Conservation (phyloP, 441 rosid genomes). For the Viola pubescens region DNA sequence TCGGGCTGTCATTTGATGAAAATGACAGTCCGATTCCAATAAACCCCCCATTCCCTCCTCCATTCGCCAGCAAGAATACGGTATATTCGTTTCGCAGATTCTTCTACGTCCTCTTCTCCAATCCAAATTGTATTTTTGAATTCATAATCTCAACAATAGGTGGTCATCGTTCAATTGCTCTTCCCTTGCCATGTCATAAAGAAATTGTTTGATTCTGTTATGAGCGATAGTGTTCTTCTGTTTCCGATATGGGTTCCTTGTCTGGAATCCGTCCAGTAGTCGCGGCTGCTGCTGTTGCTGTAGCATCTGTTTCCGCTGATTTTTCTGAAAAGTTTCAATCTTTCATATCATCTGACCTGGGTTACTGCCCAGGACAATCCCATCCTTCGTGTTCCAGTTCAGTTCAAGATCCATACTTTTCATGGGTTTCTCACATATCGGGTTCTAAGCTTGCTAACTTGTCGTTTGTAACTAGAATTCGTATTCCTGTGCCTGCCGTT, state of each 20-base stretch:
- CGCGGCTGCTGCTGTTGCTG: conserved; percentile 70
- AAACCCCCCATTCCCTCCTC: too few relatives aligned
- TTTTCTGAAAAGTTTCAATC: conserved; percentile 48
- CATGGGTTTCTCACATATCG: conserved; percentile 52
- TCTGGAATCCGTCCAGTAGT: conserved; percentile 67
- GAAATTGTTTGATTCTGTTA: conserved; percentile 5
- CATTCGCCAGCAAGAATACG: too few relatives aligned
- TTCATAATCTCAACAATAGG: too few relatives aligned
- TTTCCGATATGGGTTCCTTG: conserved; percentile 58
- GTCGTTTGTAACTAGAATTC: conserved; percentile 45
- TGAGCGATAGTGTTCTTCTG: conserved; percentile 24
- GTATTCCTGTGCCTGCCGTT: conserved; percentile 53
- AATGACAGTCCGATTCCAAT: too few relatives aligned
- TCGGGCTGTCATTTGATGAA: too few relatives aligned
- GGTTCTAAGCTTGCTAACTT: conserved; percentile 56
- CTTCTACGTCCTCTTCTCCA: too few relatives aligned
- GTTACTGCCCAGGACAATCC: conserved; percentile 29
- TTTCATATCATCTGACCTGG: conserved; percentile 25
- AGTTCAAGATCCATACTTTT: conserved; percentile 26
- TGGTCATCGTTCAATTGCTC: too few relatives aligned
- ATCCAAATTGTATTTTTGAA: too few relatives aligned
- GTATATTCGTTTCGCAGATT: too few relatives aligned
- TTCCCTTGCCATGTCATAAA: too few relatives aligned
- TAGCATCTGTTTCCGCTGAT: conserved; percentile 67
- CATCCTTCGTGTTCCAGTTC: conserved; percentile 31